Evolutionary conservation across 2,329 filamentous ascomycete genomes (phyloP).

Genomic region (Phialophora tarda): DNA sequence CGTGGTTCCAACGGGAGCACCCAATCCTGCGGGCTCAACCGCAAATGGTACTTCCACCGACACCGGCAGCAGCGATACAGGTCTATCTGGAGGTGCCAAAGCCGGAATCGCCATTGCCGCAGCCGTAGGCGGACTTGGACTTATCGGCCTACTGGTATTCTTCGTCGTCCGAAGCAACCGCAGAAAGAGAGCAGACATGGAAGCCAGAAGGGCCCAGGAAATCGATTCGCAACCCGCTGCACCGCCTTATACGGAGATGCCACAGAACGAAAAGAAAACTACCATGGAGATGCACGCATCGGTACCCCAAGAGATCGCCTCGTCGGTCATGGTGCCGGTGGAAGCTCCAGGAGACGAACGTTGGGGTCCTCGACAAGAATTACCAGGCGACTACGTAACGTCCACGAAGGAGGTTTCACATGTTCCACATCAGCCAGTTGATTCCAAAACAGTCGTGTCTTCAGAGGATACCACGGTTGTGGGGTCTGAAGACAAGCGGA

Average conservation of each 20-base stretch:
- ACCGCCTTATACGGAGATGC: constrained; percentile 23
- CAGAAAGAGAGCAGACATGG: constrained; percentile 18
- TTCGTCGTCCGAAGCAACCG: constrained; percentile 25
- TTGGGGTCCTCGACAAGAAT: constrained; percentile 24
- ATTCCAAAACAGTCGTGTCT: constrained; percentile 11
- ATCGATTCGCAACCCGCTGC: constrained; percentile 12
- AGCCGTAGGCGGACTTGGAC: constrained; percentile 10
- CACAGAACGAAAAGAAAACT: constrained; percentile 20
- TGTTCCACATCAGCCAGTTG: background rate
- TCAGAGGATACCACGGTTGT: constrained; percentile 12
- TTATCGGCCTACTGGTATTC: constrained; percentile 23
- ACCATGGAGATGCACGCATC: constrained; percentile 14
- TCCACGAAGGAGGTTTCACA: constrained; percentile 11
- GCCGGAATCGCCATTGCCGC: constrained; percentile 30
- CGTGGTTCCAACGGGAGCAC: constrained; percentile 7
- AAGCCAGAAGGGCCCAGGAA: constrained; percentile 4
- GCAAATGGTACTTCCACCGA: constrained; percentile 3
- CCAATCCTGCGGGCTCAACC: background rate
- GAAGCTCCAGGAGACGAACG: constrained; percentile 24
- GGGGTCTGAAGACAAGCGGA: background rate
- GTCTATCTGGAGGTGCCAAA: constrained; percentile 30
- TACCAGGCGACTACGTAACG: constrained; percentile 17
- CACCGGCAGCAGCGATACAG: background rate
- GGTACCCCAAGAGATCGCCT: constrained; percentile 5
- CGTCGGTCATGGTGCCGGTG: constrained; percentile 19